A percentile compares a stretch with the other conserved stretches of the same genome.
Conservation (phyloP, 345 rosid genomes). For the Trapa bicornis region DNA sequence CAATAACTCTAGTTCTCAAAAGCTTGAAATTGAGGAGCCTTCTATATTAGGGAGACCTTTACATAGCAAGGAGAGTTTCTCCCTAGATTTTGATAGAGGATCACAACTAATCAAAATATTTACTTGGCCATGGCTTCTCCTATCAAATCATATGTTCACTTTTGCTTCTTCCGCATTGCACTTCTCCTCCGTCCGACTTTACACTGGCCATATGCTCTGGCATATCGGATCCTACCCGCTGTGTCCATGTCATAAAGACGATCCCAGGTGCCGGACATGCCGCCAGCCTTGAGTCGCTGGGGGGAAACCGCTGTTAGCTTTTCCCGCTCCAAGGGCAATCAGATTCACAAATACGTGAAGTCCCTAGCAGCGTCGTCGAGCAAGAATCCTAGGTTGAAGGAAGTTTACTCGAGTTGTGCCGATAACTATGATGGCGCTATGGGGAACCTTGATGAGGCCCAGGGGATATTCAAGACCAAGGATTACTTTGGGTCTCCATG, state of each 20-base stretch:
- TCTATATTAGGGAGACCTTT: no score
- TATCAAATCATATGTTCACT: no score
- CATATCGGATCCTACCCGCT: no score
- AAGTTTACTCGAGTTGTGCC: constrained; percentile 4
- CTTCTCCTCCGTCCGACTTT: no score
- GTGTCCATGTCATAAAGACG: neutral
- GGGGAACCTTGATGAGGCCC: neutral
- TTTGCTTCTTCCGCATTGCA: no score
- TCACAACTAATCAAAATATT: no score
- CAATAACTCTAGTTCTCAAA: no score
- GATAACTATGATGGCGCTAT: constrained; percentile 7
- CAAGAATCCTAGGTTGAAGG: neutral
- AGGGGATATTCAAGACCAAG: neutral
- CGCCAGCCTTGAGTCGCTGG: constrained; percentile 3
- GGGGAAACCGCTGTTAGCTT: neutral
- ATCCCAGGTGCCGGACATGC: neutral
- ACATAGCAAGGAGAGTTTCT: no score
- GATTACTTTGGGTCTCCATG: neutral
- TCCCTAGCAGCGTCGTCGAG: neutral
- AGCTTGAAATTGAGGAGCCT: no score
- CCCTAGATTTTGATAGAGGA: no score
- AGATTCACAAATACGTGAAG: neutral
- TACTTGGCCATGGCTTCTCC: no score
- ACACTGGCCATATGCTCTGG: no score
- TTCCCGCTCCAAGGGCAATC: neutral